Evolutionary conservation across 1,284 basidiomycete genomes (phyloP).

Genomic region (Tremellales sp.): DNA sequence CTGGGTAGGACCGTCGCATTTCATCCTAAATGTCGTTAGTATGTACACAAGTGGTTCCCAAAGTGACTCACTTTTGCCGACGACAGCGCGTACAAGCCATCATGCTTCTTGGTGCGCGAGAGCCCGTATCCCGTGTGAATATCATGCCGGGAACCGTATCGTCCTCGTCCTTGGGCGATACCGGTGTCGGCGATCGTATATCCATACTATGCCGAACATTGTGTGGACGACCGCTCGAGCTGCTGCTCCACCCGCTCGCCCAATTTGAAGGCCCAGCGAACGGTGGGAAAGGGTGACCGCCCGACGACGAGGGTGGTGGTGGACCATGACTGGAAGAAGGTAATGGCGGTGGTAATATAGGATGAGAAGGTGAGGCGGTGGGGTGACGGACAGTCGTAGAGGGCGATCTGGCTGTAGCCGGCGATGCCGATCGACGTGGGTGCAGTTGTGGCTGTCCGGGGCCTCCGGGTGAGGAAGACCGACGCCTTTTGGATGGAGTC

Average conservation of each 20-base stretch:
- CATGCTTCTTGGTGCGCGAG: slow-evolving; percentile 44
- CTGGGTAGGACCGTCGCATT: slow-evolving; percentile 43
- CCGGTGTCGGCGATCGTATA: slow-evolving; percentile 14
- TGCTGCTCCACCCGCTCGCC: slow-evolving; percentile 10
- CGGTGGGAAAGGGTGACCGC: slow-evolving; percentile 7
- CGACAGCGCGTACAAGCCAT: slow-evolving; percentile 45
- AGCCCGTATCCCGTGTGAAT: slow-evolving; percentile 33
- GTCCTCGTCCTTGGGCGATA: slow-evolving; percentile 12
- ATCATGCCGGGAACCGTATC: slow-evolving; percentile 12
- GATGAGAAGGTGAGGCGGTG: slow-evolving; percentile 15
- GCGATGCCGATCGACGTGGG: background rate
- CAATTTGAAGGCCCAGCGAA: slow-evolving; percentile 5
- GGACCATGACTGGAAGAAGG: slow-evolving; percentile 7
- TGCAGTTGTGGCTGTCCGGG: slow-evolving; percentile 1
- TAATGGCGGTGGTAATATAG: slow-evolving; percentile 16
- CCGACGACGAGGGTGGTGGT: background rate
- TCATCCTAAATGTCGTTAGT: slow-evolving; percentile 32
- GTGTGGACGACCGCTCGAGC: slow-evolving; percentile 1
- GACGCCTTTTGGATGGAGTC: slow-evolving; percentile 17
- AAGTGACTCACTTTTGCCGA: slow-evolving; percentile 33
- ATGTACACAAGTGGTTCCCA: background rate
- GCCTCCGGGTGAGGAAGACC: slow-evolving; percentile 14
- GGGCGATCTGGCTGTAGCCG: background rate
- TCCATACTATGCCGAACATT: slow-evolving; percentile 15
- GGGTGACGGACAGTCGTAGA: slow-evolving; percentile 1